Conservation (phyloP, 1,284 basidiomycete genomes). For the Inonotus obliquus region DNA sequence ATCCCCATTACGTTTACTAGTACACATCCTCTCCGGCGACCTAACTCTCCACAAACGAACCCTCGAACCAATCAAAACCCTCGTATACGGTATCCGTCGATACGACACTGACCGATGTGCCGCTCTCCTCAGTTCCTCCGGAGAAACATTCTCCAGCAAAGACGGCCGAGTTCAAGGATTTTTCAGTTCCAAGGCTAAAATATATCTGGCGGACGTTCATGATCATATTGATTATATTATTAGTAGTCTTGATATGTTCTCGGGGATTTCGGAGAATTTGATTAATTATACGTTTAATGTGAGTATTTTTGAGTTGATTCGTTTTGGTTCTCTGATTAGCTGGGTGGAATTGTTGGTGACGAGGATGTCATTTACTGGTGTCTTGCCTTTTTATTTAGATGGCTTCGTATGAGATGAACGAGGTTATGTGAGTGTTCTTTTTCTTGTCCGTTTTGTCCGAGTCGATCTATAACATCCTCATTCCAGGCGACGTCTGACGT, state of each 20-base stretch:
- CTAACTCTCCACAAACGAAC: conserved; percentile 65
- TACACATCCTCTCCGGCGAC: conserved; percentile 71
- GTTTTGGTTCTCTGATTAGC: too few species aligned
- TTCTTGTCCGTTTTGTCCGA: not conserved
- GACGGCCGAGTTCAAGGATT: conserved; percentile 42
- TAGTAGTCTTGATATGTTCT: conserved; percentile 63
- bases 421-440: conserved; percentile 48
- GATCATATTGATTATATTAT: conserved; percentile 70
- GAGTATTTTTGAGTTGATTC: conserved; percentile 20
- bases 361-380: too few species aligned
- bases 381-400: conserved; percentile 35
- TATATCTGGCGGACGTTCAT: conserved; percentile 64
- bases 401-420: conserved; percentile 67
- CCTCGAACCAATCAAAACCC: conserved; percentile 59
- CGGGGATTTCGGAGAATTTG: conserved; percentile 61
- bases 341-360: too few species aligned
- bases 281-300: conserved; percentile 67
- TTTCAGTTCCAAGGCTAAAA: conserved; percentile 64
- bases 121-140: conserved; percentile 43
- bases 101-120: conserved; percentile 63
- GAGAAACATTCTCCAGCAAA: conserved; percentile 27
- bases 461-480: not conserved
- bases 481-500: conserved; percentile 47
- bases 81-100: conserved; percentile 59
- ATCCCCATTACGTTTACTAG: conserved; percentile 29